Percentiles rank a stretch among this genome's conserved stretches.
Evolutionary conservation across 2,329 filamentous ascomycete genomes (phyloP).

Genomic region (Verticillium longisporum): DNA sequence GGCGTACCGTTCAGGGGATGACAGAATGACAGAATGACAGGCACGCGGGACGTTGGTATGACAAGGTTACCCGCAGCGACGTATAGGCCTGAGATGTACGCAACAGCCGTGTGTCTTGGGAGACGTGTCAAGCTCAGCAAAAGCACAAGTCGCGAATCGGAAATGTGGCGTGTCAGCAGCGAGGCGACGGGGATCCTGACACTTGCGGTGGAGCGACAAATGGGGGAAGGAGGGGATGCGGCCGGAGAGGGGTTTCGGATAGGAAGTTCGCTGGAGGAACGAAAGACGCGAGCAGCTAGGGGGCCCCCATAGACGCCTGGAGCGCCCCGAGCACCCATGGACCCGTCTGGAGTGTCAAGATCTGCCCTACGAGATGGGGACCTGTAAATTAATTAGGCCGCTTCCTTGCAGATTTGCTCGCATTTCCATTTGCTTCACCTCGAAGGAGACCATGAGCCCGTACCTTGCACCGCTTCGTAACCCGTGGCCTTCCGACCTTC

Average conservation of each 20-base stretch:
- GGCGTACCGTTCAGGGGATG: neutral
- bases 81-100: neutral
- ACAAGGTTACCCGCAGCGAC: too few species aligned
- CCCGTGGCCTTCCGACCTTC: neutral
- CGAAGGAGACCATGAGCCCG: neutral
- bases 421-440: neutral
- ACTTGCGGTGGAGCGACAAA: neutral
- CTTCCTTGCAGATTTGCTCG: neutral
- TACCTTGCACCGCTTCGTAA: neutral
- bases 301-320: neutral
- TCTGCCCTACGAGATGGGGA: neutral
- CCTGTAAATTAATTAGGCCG: neutral
- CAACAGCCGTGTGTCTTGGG: neutral
- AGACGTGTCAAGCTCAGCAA: neutral
- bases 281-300: neutral
- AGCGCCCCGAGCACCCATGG: neutral
- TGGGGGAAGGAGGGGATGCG: neutral
- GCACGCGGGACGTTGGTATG: too few species aligned
- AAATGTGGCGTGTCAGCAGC: neutral
- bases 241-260: slow-evolving; percentile 2
- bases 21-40: neutral
- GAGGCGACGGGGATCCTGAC: neutral
- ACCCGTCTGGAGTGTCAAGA: neutral
- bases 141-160: neutral
- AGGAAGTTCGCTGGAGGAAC: neutral